Conservation (phyloP, 305 asterid species). For the Lippia alba region DNA sequence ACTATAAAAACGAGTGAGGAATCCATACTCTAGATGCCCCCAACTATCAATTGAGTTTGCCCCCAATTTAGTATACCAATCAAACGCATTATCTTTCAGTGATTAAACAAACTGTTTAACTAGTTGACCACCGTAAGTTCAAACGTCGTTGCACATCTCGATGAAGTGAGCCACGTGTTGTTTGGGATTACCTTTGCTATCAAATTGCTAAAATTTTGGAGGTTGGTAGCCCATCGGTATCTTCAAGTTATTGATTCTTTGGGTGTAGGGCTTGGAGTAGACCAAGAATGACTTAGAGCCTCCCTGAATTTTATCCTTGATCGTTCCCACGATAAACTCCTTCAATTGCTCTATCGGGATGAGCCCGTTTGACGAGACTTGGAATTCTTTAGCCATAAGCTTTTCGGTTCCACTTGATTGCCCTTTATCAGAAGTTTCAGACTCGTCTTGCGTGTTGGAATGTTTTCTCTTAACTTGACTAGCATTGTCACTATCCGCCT, state of each 20-base stretch:
- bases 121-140: background rate
- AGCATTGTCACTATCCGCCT: background rate
- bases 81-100: background rate
- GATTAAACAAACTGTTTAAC: background rate
- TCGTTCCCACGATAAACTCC: background rate
- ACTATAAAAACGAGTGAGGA: background rate
- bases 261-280: constrained; percentile 1
- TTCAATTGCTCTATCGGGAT: background rate
- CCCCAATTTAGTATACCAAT: background rate
- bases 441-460: background rate
- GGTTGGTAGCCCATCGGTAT: background rate
- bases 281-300: background rate
- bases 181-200: constrained; percentile 1
- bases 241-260: constrained; percentile 2
- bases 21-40: background rate
- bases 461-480: background rate
- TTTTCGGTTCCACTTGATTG: background rate
- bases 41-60: background rate
- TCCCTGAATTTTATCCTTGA: background rate
- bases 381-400: background rate
- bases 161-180: background rate
- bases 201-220: background rate
- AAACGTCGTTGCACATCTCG: background rate
- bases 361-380: background rate
- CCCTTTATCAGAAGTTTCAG: background rate